Conservation (phyloP, 768 basidiomycete species). For the Lactarius evosmus region DNA sequence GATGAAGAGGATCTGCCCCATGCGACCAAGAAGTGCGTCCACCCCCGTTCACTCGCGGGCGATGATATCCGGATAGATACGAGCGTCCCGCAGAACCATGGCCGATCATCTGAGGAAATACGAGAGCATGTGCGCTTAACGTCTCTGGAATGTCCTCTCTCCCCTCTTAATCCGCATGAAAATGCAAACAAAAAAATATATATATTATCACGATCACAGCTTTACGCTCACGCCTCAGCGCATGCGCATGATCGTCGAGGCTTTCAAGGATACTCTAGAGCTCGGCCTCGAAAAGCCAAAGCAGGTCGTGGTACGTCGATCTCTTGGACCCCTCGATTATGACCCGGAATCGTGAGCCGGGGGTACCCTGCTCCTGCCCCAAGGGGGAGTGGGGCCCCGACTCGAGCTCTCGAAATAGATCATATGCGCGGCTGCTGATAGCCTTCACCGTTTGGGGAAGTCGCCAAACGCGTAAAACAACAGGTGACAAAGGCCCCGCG, state of each 20-base stretch:
- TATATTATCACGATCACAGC: constrained; percentile 38
- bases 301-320: constrained; percentile 75
- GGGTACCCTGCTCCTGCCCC: background rate
- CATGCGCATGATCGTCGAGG: constrained; percentile 96
- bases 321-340: constrained; percentile 8
- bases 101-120: constrained; percentile 90
- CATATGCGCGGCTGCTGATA: constrained; percentile 10
- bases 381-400: background rate
- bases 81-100: constrained; percentile 64
- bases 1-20: constrained; percentile 87
- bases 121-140: constrained; percentile 67
- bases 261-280: constrained; percentile 91
- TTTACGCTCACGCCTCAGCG: constrained; percentile 86
- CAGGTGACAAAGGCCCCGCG: background rate
- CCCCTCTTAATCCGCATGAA: background rate
- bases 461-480: constrained; percentile 5
- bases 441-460: constrained; percentile 1
- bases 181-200: background rate
- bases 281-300: constrained; percentile 75
- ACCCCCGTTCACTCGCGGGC: constrained; percentile 15
- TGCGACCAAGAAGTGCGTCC: constrained; percentile 83
- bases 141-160: constrained; percentile 2
- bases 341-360: background rate
- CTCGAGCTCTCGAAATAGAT: background rate
- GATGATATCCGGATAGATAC: constrained; percentile 19